Conservation (phyloP, 345 rosid genomes). For the Ceriops zippeliana region DNA sequence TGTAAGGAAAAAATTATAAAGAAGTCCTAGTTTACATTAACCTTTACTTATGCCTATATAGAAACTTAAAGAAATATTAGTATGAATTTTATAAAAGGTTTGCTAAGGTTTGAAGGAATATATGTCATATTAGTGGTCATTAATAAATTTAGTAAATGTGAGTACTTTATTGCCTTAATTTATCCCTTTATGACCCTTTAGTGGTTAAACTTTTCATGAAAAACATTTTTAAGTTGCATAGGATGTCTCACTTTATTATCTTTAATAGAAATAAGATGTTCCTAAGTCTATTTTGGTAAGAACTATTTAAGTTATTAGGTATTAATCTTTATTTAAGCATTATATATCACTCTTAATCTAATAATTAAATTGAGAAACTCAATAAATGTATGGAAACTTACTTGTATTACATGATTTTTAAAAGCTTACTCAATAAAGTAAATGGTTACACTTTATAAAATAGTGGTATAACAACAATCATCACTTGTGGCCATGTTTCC, state of each 20-base stretch:
- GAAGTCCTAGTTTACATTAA: neutral
- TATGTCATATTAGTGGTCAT: neutral
- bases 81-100: neutral
- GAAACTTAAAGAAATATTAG: neutral
- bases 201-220: neutral
- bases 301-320: neutral
- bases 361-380: neutral
- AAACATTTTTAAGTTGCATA: neutral
- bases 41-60: neutral
- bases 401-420: neutral
- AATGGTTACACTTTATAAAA: neutral
- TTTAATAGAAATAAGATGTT: neutral
- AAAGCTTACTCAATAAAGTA: neutral
- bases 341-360: neutral
- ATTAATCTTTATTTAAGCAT: neutral
- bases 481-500: neutral
- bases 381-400: neutral
- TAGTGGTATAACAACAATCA: neutral
- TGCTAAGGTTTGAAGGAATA: neutral
- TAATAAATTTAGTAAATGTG: neutral
- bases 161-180: neutral
- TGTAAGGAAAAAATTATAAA: neutral
- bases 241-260: fast-evolving
- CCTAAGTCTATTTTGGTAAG: neutral
- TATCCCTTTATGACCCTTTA: neutral